Percentiles rank a stretch among this genome's conserved stretches.
Conservation (phyloP, 176 grass and related monocot genomes). For the Tillandsia fasciculata region DNA sequence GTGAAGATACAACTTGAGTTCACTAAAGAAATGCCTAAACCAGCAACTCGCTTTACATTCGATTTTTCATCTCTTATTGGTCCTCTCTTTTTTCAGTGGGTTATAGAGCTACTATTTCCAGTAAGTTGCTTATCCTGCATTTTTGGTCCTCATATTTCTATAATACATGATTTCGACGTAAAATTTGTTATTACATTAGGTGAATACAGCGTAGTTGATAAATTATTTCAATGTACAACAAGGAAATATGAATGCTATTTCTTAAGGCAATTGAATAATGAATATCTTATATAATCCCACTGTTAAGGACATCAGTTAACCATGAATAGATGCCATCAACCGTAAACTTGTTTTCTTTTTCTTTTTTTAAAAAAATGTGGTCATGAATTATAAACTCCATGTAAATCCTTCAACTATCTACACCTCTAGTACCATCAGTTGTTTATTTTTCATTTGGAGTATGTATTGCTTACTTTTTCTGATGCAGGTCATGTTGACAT, state of each 20-base stretch:
- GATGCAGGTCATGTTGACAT: constrained; percentile 30
- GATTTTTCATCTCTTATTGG: constrained; percentile 38
- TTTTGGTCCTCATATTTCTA: too few species aligned
- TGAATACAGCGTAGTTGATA: too few species aligned
- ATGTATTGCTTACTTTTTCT: background rate
- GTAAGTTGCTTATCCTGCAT: constrained; percentile 19
- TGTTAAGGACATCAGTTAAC: too few species aligned
- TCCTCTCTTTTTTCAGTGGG: constrained; percentile 46
- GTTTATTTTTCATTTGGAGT: background rate
- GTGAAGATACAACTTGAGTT: constrained; percentile 31
- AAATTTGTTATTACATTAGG: too few species aligned
- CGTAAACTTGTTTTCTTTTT: background rate
- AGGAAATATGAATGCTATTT: too few species aligned
- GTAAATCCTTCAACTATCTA: too few species aligned
- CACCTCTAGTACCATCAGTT: background rate
- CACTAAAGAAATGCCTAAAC: constrained; percentile 61
- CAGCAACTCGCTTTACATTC: constrained; percentile 20
- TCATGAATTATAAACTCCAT: background rate
- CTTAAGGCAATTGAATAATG: too few species aligned
- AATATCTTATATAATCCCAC: too few species aligned
- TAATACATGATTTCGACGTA: too few species aligned
- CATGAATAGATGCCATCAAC: too few species aligned
- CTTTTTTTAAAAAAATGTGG: background rate
- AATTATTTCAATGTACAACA: too few species aligned
- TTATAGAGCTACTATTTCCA: constrained; percentile 50